Evolutionary conservation across 2,329 filamentous ascomycete genomes (phyloP).

Genomic region (Sporothrix schenckii): DNA sequence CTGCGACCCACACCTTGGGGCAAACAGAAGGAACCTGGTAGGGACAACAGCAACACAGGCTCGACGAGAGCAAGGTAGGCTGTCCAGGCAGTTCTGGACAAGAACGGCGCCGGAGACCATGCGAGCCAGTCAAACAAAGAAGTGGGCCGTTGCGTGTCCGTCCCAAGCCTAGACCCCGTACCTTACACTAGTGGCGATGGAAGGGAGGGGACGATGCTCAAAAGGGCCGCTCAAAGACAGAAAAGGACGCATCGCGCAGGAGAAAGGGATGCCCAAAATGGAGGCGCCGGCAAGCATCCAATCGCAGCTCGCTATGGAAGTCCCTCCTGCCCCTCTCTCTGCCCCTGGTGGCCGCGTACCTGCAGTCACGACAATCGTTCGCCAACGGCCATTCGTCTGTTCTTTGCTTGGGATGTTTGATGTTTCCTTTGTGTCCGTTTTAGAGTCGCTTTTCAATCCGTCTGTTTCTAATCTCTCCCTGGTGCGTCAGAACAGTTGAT

Average conservation of each 20-base stretch:
- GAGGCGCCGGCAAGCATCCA: not conserved
- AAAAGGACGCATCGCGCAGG: conserved; percentile 13
- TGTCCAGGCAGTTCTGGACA: too few relatives aligned
- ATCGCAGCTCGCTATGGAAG: not conserved
- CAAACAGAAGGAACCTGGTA: conserved; percentile 21
- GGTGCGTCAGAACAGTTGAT: not conserved
- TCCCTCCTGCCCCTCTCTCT: not conserved
- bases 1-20: conserved; percentile 11
- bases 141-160: conserved; percentile 21
- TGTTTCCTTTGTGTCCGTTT: conserved; percentile 9
- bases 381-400: conserved; percentile 24
- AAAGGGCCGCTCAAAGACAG: not conserved
- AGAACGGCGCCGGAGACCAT: conserved; percentile 9
- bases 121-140: conserved; percentile 11
- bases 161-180: conserved; percentile 27
- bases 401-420: not conserved
- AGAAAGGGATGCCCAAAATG: conserved; percentile 13
- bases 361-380: conserved; percentile 14
- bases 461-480: conserved; percentile 18
- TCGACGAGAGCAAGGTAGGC: too few relatives aligned
- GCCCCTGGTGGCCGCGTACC: conserved; percentile 27
- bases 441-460: not conserved
- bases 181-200: conserved; percentile 36
- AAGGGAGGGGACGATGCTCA: conserved; percentile 1
- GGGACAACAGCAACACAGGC: conserved; percentile 11